Base-by-base conservation (phyloP, 805 yeast genomes). In the Kuraishia ogatae region DNA sequence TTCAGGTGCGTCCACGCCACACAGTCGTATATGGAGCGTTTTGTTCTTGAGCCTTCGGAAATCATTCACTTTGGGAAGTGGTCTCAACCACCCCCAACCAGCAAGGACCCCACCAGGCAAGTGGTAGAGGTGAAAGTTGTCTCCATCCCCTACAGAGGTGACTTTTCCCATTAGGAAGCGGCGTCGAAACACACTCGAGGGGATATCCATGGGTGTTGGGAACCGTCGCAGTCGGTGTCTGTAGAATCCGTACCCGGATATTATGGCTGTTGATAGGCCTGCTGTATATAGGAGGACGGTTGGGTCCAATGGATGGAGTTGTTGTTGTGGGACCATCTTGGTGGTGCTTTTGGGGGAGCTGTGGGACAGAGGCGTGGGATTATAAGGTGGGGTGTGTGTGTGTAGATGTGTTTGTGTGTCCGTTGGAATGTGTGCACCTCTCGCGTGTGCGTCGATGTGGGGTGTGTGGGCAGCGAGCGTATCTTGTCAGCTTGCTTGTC, bases 1-100 rank as follows among this genome's bases (percentile, higher is more conserved):
- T 65, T 94, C 99, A 1, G 99, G 99, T 0, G 99, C 99, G 75
- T 94, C 99, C 17, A 93, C 85, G 0, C 97, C 99, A 69, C 94
- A 87, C 21, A 94, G 71, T 51, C 99, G 76, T 3, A 94, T 81
- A 68, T 86, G 84, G 43, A 94, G 72, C 0, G 99, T 94, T 59
- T 84, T 75, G 57, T 80, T 80, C 58, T 82, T 81, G 46, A 82
- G 66, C 71, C 78, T 62, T 55, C 69, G 64, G 49, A 69, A 69
- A 51, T 66, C 67, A 62, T 79, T 78, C 5, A 77, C 69, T 11
- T 71, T 68, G 0, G 98, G 98, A 0, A 82, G 74, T 13, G 67
- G 60, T 39, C 99, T 72, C 23, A 89, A 65, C 96, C 96, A 89
- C 13, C 96, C 92, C 99, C 99, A 94, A 0, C 99, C 99, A 2